These are phyloP conservation scores for Phoma herbarum DNA, from an alignment of 2,329 filamentous ascomycete species.

Conservation along the genomic window DNA sequence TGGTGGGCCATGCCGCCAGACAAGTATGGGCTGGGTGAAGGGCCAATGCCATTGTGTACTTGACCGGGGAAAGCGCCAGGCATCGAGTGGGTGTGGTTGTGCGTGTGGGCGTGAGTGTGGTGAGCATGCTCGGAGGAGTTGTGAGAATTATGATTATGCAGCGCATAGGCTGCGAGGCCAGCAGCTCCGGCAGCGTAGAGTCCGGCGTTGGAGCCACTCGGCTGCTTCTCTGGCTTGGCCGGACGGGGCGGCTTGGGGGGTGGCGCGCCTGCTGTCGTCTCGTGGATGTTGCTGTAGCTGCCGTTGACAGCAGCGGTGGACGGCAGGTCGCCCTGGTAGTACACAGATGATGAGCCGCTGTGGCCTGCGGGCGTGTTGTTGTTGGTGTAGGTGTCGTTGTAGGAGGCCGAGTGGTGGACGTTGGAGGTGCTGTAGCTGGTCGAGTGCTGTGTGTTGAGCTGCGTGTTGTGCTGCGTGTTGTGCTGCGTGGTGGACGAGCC, in stretches of 20 bases:
- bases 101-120: constrained; percentile 46
- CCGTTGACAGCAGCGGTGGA: constrained; percentile 43
- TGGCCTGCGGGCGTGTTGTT: constrained; percentile 13
- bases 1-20: constrained; percentile 54
- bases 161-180: constrained; percentile 58
- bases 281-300: constrained; percentile 45
- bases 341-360: constrained; percentile 31
- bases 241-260: constrained; percentile 48
- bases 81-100: constrained; percentile 39
- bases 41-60: constrained; percentile 24
- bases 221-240: constrained; percentile 54
- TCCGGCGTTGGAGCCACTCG: constrained; percentile 55
- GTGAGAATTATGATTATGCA: constrained; percentile 53
- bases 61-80: constrained; percentile 43
- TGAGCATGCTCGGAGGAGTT: constrained; percentile 23
- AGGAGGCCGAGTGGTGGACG: constrained; percentile 39
- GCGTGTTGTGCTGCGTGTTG: constrained; percentile 33
- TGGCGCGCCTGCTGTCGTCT: constrained; percentile 35
- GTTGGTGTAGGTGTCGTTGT: constrained; percentile 21
- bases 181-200: constrained; percentile 58
- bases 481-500: constrained; percentile 40
- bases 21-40: constrained; percentile 35
- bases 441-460: constrained; percentile 37
- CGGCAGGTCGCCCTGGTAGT: constrained; percentile 41
- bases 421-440: constrained; percentile 34